These are phyloP conservation scores for Penicillium fuscoglaucum DNA, from an alignment of 2,329 filamentous ascomycete genomes.

Conservation along the genomic window DNA sequence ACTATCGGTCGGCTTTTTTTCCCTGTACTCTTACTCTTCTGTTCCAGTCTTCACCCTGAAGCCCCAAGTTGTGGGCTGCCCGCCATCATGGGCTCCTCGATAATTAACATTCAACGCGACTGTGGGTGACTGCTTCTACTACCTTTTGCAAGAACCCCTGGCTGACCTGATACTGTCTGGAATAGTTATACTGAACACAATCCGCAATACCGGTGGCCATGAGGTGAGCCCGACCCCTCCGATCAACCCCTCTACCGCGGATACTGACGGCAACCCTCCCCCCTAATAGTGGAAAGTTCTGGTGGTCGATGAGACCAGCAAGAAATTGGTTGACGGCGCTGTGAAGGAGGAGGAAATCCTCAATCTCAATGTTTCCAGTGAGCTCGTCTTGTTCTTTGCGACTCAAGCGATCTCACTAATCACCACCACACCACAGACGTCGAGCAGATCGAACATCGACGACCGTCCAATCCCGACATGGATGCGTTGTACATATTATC, in stretches of 20 bases:
- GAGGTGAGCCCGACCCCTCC: constrained; percentile 59
- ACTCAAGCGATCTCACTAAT: constrained; percentile 10
- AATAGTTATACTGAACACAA: constrained; percentile 69
- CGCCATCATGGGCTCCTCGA: constrained; percentile 72
- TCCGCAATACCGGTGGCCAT: constrained; percentile 75
- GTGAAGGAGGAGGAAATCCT: constrained; percentile 96
- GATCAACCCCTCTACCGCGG: constrained; percentile 27
- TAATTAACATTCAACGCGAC: constrained; percentile 80
- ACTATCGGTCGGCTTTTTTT: background rate
- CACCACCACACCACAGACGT: constrained; percentile 59
- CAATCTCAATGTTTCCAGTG: constrained; percentile 94
- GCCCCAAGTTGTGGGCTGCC: constrained; percentile 33
- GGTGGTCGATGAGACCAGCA: constrained; percentile 79
- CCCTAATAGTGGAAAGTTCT: constrained; percentile 86
- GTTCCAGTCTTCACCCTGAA: constrained; percentile 8
- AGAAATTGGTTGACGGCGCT: constrained; percentile 84
- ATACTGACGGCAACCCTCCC: constrained; percentile 28
- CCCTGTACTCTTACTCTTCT: background rate
- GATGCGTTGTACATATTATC: constrained; percentile 93
- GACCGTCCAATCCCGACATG: constrained; percentile 81
- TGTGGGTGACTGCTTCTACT: constrained; percentile 50
- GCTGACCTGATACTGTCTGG: constrained; percentile 13
- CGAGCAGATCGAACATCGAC: constrained; percentile 85
- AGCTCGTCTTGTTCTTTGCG: constrained; percentile 32
- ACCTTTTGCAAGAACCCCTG: constrained; percentile 1